Evolutionary conservation across 805 yeast species (phyloP).

Genomic region (Zygotorulaspora danielsina): DNA sequence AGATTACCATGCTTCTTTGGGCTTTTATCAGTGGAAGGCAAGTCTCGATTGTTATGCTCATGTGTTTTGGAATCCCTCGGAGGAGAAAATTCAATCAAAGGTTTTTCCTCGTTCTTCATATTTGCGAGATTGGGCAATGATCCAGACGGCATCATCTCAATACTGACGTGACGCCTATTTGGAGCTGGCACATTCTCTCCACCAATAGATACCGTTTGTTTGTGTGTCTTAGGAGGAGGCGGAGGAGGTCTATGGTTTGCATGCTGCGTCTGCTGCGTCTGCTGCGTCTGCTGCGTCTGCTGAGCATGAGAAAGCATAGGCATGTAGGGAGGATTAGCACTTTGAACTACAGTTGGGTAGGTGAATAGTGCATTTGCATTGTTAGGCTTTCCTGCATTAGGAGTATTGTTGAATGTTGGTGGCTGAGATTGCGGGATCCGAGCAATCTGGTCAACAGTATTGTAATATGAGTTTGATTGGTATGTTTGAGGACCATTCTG

Average conservation of each 20-base stretch:
- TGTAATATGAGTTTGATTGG: conserved; percentile 5
- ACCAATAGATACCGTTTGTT: background rate
- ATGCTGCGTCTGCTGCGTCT: conserved; percentile 9
- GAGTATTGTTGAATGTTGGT: conserved; percentile 6
- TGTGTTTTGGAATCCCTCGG: conserved; percentile 9
- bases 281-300: no score
- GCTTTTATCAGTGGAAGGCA: conserved; percentile 1
- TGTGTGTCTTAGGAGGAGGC: conserved; percentile 1
- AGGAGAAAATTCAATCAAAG: conserved; percentile 16
- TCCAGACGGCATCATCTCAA: background rate
- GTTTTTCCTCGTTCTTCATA: conserved; percentile 7
- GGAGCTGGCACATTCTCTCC: conserved; percentile 15
- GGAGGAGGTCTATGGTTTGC: conserved; percentile 4
- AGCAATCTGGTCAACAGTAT: conserved; percentile 6
- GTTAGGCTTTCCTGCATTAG: conserved; percentile 1
- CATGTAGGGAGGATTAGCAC: conserved; percentile 8
- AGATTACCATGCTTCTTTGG: conserved; percentile 11
- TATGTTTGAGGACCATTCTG: conserved; percentile 4
- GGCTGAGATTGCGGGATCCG: conserved; percentile 8
- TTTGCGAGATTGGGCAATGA: conserved; percentile 1
- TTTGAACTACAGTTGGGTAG: conserved; percentile 5
- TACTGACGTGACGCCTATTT: background rate
- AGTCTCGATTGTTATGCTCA: background rate
- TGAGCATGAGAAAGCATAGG: conserved; percentile 7
- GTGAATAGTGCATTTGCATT: conserved; percentile 5